A percentile compares a stretch with the other conserved stretches of the same genome.
Conservation (phyloP, 805 yeast genomes). For the Candida anglica region DNA sequence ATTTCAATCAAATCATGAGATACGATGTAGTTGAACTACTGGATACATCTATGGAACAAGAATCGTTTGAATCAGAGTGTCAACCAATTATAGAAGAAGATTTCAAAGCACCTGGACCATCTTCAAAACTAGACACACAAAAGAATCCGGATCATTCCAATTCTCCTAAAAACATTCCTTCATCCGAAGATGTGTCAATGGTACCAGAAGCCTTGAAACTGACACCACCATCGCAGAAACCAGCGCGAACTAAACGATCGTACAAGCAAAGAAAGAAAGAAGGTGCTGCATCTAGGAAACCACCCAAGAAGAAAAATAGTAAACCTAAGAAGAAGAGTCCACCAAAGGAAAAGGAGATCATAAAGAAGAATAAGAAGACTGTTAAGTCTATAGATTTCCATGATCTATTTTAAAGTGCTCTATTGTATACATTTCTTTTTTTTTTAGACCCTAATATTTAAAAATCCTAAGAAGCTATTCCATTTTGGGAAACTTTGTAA, state of each 20-base stretch:
- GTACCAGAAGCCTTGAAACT: background rate
- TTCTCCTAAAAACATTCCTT: too few species aligned
- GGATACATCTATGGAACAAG: background rate
- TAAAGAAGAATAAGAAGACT: constrained; percentile 10
- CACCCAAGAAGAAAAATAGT: constrained; percentile 1
- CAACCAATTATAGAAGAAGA: constrained; percentile 1
- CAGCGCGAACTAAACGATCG: background rate
- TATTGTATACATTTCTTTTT: too few species aligned
- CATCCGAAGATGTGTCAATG: too few species aligned
- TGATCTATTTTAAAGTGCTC: constrained; percentile 12
- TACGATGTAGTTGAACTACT: constrained; percentile 11
- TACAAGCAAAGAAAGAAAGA: too few species aligned
- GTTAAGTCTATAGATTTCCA: constrained; percentile 15
- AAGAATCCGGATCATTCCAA: too few species aligned
- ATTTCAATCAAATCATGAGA: constrained; percentile 24
- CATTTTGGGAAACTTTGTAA: too few species aligned
- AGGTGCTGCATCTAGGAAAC: background rate
- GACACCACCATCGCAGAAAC: background rate
- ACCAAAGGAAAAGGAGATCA: background rate
- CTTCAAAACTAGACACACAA: too few species aligned
- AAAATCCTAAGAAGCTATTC: too few species aligned
- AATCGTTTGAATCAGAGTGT: background rate
- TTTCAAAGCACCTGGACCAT: too few species aligned
- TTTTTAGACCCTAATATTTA: too few species aligned
- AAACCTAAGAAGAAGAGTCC: background rate